phyloP scores from a whole-genome alignment of 2,329 filamentous ascomycete species.

The Leptographium flavum region DNA sequence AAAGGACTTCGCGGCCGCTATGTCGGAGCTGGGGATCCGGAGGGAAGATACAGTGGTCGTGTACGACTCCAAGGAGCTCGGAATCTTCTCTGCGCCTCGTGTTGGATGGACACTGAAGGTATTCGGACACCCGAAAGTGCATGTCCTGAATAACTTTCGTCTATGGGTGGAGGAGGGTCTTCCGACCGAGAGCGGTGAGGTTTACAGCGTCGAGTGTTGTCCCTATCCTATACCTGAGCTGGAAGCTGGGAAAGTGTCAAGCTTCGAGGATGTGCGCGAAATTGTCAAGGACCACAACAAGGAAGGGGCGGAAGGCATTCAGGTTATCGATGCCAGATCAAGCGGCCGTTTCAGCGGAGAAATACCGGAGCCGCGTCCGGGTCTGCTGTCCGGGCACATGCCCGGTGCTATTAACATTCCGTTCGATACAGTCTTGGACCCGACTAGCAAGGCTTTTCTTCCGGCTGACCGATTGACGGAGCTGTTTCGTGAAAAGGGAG shows the following conservation, averaged over 20 bases:
- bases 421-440: slow-evolving; percentile 66
- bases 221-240: slow-evolving; percentile 50
- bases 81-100: slow-evolving; percentile 85
- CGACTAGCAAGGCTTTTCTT: slow-evolving; percentile 66
- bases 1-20: slow-evolving; percentile 69
- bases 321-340: slow-evolving; percentile 79
- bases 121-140: slow-evolving; percentile 80
- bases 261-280: slow-evolving; percentile 71
- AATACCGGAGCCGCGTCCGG: slow-evolving; percentile 74
- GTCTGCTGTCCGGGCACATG: slow-evolving; percentile 80
- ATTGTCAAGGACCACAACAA: slow-evolving; percentile 65
- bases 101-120: slow-evolving; percentile 87
- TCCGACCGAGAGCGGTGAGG: slow-evolving; percentile 66
- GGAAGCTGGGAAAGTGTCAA: slow-evolving; percentile 49
- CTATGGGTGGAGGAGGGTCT: slow-evolving; percentile 78
- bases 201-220: slow-evolving; percentile 52
- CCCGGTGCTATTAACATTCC: slow-evolving; percentile 77
- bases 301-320: slow-evolving; percentile 68
- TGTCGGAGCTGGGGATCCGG: slow-evolving; percentile 77
- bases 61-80: slow-evolving; percentile 81
- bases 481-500: slow-evolving; percentile 64
- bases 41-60: slow-evolving; percentile 84
- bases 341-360: slow-evolving; percentile 67
- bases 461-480: slow-evolving; percentile 56
- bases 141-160: slow-evolving; percentile 90